Base-by-base conservation (phyloP, 768 basidiomycete genomes). In the Suillus tomentosus region DNA sequence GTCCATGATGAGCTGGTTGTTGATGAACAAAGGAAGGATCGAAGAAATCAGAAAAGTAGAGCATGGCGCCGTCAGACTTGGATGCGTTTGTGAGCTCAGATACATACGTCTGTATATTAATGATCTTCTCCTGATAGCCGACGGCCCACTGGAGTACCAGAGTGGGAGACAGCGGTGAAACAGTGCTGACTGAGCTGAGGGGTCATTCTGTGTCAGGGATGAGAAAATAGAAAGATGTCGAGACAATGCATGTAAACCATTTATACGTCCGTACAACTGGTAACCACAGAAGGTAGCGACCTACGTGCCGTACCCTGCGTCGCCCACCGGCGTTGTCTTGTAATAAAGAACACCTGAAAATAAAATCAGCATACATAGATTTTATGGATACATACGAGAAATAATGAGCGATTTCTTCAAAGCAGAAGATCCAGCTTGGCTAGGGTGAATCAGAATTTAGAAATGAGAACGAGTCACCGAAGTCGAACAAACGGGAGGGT, bases 1-100 rank as follows among this genome's bases (percentile, higher is more conserved):
- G 69, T 87, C 86, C 68, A 85, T 83, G 5, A 86, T 62, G 5
- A 86, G 73, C 71, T 84, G 74, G 43, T 82, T 80, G 66, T 86
- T 86, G 53, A 82, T 51, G 67, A 73, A 83, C 57, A 85, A 77
- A 0, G 85, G 83, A 77, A 0, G 85, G 83, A 0, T 85, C 84
- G 67, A 73, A 85, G 19, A 86, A 27, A 27, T 27, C 27, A 2
- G 27, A 27, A 27, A 27, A 27, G 79, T 79, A 86, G n/a, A 87
- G 67, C n/a, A 87, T 71, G 55, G 87, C 75, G 51, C 79, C 81
- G 60, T 70, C 68, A 64, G 79, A 79, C 15, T 65, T 62, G 9
- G 37, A 61, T 36, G 64, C 37, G 7, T 65, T 68, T 10, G 77
- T 71, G 0, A 83, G 83, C 61, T 83, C 79, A 13, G 83, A 79